Evolutionary conservation across 2,329 filamentous ascomycete genomes (phyloP).

Genomic region (Cladosporium sp.): DNA sequence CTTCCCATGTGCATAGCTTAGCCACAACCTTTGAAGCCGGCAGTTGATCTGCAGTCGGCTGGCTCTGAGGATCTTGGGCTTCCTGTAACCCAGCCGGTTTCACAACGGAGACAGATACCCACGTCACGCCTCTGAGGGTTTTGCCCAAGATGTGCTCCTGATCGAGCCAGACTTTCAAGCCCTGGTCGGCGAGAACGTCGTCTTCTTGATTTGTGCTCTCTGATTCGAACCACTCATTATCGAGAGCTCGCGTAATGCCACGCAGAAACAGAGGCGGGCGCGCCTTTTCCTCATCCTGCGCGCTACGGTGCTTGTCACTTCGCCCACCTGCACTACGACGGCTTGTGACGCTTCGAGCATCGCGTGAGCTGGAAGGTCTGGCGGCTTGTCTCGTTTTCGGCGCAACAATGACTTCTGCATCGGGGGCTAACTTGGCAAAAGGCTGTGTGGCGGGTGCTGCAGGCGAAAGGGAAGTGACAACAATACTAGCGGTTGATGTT

Average conservation of each 20-base stretch:
- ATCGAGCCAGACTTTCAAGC: constrained; percentile 79
- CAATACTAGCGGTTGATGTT: constrained; percentile 90
- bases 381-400: constrained; percentile 69
- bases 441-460: constrained; percentile 60
- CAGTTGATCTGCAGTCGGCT: constrained; percentile 55
- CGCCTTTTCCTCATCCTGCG: constrained; percentile 60
- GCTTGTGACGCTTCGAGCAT: constrained; percentile 74
- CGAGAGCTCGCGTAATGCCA: constrained; percentile 66
- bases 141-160: constrained; percentile 67
- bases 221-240: constrained; percentile 66
- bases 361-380: constrained; percentile 63
- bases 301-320: constrained; percentile 55
- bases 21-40: constrained; percentile 68
- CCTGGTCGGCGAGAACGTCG: constrained; percentile 47
- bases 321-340: constrained; percentile 66
- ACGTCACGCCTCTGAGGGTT: constrained; percentile 69
- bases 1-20: constrained; percentile 71
- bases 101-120: constrained; percentile 79
- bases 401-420: constrained; percentile 95
- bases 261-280: constrained; percentile 69
- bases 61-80: constrained; percentile 66
- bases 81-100: constrained; percentile 72
- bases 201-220: constrained; percentile 43
- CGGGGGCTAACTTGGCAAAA: constrained; percentile 88
- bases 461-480: constrained; percentile 77